phyloP scores from a whole-genome alignment of 768 basidiomycete species.

The Clavulina sp. region DNA sequence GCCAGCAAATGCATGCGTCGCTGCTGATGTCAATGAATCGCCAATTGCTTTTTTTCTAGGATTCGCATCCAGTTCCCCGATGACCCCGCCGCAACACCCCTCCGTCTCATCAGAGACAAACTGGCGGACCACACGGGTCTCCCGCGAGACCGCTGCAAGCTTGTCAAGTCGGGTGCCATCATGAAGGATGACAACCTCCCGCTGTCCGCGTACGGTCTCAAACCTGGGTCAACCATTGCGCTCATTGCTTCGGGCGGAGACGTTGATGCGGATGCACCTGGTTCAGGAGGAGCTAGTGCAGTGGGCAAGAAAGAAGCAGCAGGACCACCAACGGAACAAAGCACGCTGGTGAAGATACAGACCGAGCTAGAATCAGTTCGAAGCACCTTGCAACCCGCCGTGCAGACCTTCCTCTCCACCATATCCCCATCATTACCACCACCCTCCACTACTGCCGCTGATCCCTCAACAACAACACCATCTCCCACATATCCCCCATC shows the following conservation, averaged over 20 bases:
- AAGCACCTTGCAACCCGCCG: slow-evolving; percentile 33
- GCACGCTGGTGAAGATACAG: slow-evolving; percentile 35
- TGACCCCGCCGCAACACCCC: slow-evolving; percentile 39
- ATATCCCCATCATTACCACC: slow-evolving; percentile 13
- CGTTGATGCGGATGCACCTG: slow-evolving; percentile 4
- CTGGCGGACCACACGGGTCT: slow-evolving; percentile 65
- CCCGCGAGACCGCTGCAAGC: slow-evolving; percentile 51
- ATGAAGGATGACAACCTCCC: slow-evolving; percentile 67
- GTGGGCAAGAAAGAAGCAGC: neutral
- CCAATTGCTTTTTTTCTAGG: too few relatives aligned
- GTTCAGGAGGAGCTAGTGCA: neutral
- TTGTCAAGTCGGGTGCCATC: slow-evolving; percentile 80
- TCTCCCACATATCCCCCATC: slow-evolving; percentile 1
- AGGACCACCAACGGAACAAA: slow-evolving; percentile 23
- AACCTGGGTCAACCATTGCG: slow-evolving; percentile 47
- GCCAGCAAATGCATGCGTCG: neutral
- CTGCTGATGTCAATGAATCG: neutral
- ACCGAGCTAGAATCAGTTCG: slow-evolving; percentile 37
- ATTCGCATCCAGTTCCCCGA: slow-evolving; percentile 31
- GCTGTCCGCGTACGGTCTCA: slow-evolving; percentile 58
- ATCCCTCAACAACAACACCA: neutral
- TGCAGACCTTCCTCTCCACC: slow-evolving; percentile 35
- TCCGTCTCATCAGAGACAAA: slow-evolving; percentile 37
- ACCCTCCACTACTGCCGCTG: slow-evolving; percentile 8
- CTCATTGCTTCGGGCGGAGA: slow-evolving; percentile 33